phyloP scores from a whole-genome alignment of 2,329 filamentous ascomycete species.

The Sarocladiaceae sp. region DNA sequence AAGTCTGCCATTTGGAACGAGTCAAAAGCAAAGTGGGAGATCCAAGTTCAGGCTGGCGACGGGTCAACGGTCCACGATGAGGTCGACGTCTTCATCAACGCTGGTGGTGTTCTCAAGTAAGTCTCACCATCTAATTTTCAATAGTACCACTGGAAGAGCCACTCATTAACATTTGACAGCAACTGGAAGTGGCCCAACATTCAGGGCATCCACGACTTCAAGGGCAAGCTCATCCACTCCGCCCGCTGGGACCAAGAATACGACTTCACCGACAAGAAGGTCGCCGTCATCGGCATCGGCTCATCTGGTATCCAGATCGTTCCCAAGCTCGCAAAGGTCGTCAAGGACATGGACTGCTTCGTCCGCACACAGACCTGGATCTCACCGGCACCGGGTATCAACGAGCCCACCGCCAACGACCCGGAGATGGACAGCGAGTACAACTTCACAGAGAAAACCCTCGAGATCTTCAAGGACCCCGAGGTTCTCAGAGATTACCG shows the following conservation, averaged over 20 bases:
- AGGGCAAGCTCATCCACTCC: conserved; percentile 44
- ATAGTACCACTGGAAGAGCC: not conserved
- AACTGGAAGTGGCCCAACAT: conserved; percentile 46
- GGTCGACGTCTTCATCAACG: conserved; percentile 12
- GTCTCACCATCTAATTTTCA: not conserved
- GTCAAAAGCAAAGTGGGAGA: conserved; percentile 8
- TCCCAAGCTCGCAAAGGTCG: conserved; percentile 22
- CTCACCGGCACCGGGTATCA: conserved; percentile 27
- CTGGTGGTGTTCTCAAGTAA: conserved; percentile 12
- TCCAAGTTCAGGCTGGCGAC: conserved; percentile 3
- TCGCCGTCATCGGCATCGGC: conserved; percentile 51
- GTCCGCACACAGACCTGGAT: conserved; percentile 38
- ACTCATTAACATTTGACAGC: not conserved
- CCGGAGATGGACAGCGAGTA: conserved; percentile 18
- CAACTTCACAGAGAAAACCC: conserved; percentile 25
- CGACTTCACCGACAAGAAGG: conserved; percentile 40
- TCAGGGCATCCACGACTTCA: conserved; percentile 36
- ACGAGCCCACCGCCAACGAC: conserved; percentile 17
- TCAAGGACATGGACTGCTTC: conserved; percentile 33
- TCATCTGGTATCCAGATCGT: conserved; percentile 48
- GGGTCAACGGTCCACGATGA: conserved; percentile 4
- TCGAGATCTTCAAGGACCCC: conserved; percentile 39
- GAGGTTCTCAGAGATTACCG: not conserved
- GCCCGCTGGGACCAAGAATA: conserved; percentile 45
- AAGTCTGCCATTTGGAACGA: conserved; percentile 8